These are phyloP conservation scores for Canna indica DNA, from an alignment of 176 grass and related monocot species.

Conservation along the genomic window DNA sequence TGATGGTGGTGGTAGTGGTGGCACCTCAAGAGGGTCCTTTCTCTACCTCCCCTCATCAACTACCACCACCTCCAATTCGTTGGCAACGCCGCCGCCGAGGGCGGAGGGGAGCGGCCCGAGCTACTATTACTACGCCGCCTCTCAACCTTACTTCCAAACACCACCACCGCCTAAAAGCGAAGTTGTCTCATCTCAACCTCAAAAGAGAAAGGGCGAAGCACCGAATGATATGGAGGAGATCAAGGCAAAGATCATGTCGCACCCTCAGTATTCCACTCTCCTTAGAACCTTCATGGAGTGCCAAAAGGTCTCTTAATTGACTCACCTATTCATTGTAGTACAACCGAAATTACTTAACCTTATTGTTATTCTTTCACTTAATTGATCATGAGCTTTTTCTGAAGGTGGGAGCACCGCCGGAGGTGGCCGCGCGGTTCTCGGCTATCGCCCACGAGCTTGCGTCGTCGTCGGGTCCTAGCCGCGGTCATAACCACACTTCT, in stretches of 20 bases:
- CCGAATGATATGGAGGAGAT: constrained; percentile 33
- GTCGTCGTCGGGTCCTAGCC: constrained; percentile 5
- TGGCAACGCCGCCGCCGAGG: constrained; percentile 18
- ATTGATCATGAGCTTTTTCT: not conserved
- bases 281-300: constrained; percentile 60
- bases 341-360: not conserved
- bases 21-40: constrained; percentile 36
- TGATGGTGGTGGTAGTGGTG: not conserved
- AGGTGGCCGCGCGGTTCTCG: constrained; percentile 40
- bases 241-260: constrained; percentile 83
- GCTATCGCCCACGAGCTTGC: constrained; percentile 30
- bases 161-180: constrained; percentile 9
- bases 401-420: constrained; percentile 37
- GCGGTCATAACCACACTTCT: constrained; percentile 17
- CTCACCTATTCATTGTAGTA: not conserved
- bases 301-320: constrained; percentile 50
- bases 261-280: constrained; percentile 64
- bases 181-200: constrained; percentile 3
- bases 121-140: not conserved
- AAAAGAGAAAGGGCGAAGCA: constrained; percentile 13
- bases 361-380: not conserved
- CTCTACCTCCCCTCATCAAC: constrained; percentile 37
- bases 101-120: constrained; percentile 11
- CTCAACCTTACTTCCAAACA: not conserved
- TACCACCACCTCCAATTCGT: constrained; percentile 13